Conservation (phyloP, 495 filamentous ascomycete genomes). For the Pseudoneurospora amorphoporcata region DNA sequence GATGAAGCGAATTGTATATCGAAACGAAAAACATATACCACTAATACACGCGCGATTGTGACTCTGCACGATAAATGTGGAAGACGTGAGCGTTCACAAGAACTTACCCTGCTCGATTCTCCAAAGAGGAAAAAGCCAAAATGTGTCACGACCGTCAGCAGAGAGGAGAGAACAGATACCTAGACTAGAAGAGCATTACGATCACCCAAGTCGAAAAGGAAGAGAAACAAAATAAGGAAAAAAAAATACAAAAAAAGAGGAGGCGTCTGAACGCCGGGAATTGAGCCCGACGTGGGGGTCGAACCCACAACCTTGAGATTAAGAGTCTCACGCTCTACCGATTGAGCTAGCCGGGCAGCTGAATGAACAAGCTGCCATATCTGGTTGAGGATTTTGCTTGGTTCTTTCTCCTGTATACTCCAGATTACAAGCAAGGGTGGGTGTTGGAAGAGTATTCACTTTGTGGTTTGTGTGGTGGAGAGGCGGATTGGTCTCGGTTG, state of each 20-base stretch:
- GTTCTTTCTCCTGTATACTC: neutral
- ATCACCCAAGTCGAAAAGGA: neutral
- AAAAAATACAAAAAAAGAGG: neutral
- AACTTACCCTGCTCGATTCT: no score
- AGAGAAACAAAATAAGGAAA: neutral
- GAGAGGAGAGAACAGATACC: neutral
- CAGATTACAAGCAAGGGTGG: neutral
- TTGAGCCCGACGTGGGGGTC: neutral
- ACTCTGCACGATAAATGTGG: neutral
- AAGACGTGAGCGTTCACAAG: neutral
- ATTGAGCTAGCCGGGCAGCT: conserved; percentile 50
- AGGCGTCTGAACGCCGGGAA: neutral
- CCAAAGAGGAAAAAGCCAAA: no score
- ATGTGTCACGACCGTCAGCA: no score
- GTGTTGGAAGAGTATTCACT: neutral
- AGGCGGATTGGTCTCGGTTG: neutral
- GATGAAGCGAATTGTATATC: no score
- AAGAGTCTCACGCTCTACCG: conserved; percentile 69
- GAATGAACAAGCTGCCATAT: neutral
- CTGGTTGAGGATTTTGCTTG: neutral
- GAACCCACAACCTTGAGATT: neutral
- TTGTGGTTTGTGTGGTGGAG: neutral
- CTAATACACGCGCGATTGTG: neutral
- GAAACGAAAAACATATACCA: neutral
- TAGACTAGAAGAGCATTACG: neutral